Percentiles rank a stretch among this genome's conserved stretches.
phyloP scores from a whole-genome alignment of 768 basidiomycete genomes.

The Termitomyces sp. region DNA sequence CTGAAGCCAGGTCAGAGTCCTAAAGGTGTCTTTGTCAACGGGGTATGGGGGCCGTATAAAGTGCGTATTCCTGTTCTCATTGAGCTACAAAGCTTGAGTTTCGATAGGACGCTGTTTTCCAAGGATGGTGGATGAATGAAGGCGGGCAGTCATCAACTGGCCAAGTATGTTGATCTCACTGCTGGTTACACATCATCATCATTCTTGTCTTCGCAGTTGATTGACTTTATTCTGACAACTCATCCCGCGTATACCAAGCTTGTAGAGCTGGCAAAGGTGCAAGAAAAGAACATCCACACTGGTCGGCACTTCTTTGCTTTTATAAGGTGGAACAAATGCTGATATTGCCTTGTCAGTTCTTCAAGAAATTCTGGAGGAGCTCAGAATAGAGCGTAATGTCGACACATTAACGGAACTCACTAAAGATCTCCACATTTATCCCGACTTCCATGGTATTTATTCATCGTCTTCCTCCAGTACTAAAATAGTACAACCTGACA shows the following conservation, averaged over 20 bases:
- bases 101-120: conserved; percentile 78
- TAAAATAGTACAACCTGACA: not conserved
- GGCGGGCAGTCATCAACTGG: conserved; percentile 98
- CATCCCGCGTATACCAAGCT: conserved; percentile 83
- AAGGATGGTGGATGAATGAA: conserved; percentile 99
- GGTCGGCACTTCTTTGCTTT: conserved; percentile 30
- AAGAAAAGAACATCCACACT: conserved; percentile 55
- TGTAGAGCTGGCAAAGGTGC: conserved; percentile 56
- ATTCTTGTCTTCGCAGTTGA: conserved; percentile 49
- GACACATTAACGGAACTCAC: conserved; percentile 79
- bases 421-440: conserved; percentile 91
- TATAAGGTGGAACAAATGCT: not conserved
- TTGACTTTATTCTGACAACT: conserved; percentile 92
- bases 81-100: not conserved
- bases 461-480: not conserved
- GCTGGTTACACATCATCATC: not conserved
- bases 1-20: conserved; percentile 49
- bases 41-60: conserved; percentile 92
- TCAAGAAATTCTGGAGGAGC: conserved; percentile 65
- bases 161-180: conserved; percentile 46
- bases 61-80: conserved; percentile 27
- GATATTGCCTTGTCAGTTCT: conserved; percentile 46
- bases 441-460: conserved; percentile 80
- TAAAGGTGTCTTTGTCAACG: conserved; percentile 81
- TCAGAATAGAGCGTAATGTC: conserved; percentile 51